Percentiles rank a stretch among this genome's conserved stretches.
Evolutionary conservation across 164 flowering plant species (phyloP).

Genomic region (Brasenia schreberi): DNA sequence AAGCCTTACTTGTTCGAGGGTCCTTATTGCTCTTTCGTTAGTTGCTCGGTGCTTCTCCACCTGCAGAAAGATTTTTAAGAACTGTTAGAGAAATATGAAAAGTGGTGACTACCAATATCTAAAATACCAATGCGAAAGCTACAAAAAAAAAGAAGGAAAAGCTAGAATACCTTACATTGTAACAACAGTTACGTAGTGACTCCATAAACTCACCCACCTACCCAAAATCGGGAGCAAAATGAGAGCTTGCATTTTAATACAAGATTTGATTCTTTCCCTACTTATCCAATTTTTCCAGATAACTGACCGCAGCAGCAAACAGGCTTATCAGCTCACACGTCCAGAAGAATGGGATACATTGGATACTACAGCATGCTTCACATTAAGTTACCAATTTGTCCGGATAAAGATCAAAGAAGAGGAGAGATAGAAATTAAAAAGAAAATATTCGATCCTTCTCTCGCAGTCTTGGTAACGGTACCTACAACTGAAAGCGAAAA

Average conservation of each 20-base stretch:
- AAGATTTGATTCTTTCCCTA: no score
- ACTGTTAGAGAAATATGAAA: not conserved
- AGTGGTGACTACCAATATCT: no score
- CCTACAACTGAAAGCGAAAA: not conserved
- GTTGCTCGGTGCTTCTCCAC: constrained; percentile 50
- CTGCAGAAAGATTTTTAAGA: constrained; percentile 17
- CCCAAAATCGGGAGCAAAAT: no score
- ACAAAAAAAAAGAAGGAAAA: no score
- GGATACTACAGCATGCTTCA: not conserved
- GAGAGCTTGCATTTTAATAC: no score
- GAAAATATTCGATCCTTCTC: not conserved
- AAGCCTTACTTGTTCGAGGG: constrained; percentile 57
- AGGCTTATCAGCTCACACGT: not conserved
- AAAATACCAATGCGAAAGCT: no score
- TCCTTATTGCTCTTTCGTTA: constrained; percentile 65
- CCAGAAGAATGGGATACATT: not conserved
- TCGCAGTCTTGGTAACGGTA: not conserved
- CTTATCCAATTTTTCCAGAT: no score
- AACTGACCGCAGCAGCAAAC: not conserved
- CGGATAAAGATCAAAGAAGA: not conserved
- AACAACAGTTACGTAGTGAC: no score
- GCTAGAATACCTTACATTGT: no score
- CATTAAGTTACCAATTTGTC: not conserved
- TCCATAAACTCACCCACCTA: no score
- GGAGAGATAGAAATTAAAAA: not conserved